Evolutionary conservation across 306 rosid species (phyloP), one percentile per base, ranked within the genome.

Genomic region (Casuarina cunninghamiana): DNA sequence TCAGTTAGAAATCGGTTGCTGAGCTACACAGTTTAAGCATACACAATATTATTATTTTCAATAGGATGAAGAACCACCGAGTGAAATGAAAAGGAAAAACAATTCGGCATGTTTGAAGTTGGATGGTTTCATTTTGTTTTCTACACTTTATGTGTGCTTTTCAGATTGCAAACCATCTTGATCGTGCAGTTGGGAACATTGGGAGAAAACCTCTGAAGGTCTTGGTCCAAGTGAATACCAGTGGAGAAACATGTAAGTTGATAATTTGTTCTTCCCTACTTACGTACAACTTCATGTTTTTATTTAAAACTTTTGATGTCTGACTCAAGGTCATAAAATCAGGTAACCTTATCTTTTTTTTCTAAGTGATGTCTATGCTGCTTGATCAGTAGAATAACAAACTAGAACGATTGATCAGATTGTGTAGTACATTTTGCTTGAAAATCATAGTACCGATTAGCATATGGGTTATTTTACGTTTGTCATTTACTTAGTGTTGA

Each of bases 201-300:
- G 97, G 93, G 77, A 91, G 97, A 79, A 89, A 85, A 77, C 97
- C 97, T 16, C 80, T 95, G 78, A 93, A 90, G 85, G 93, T 95
- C 71, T 82, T 91, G 77, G 87, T 93, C 78, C 93, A 95, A 86
- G 97, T 95, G 78, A 95, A 92, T 87, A 95, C 99, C n/a, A 93
- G 99, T 72, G 99, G 99, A 72, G 99, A 95, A 88, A 84, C 81
- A 73, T 85, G 99, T 95, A 85, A 81, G 93, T 81, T 78, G 51
- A 72, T 60, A 19, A 50, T 39, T 81, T 61, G 6, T 19, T 76
- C 69, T 37, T 26, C 19, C 53, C 50, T 32, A 7, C 13, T 48
- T 75, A 69, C 21, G 66, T 26, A 45, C 58, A 41, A 62, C 72
- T 73, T 81, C 43, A 10, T 17, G 17, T 77, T 53, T 41, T 61